Base-by-base conservation (phyloP, 208 protist species). In the Crithidia acanthocephali region DNA sequence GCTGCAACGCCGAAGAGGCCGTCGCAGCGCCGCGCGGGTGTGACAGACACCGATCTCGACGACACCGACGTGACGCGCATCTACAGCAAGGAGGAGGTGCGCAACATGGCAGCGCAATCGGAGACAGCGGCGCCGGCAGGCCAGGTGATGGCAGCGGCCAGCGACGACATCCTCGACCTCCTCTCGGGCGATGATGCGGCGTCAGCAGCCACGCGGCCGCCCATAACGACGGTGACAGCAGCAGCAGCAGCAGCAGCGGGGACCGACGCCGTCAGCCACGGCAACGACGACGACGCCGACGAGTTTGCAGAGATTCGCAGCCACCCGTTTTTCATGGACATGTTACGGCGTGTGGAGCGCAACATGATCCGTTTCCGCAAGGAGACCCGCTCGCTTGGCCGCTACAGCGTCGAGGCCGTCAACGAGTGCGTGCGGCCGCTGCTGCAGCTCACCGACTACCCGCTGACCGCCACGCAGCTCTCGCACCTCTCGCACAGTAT, bases 371-470 rank as follows among this genome's bases (percentile, higher is more conserved):
- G 85, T 62, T 87, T 91, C 59, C 80, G 85, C 56, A 89, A 88
- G 69, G 86, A 93, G 42, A 87, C 92, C 18, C 81, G 84, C 45
- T 55, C 73, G 3, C 58, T 76, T n/a, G 85, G 86, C 22, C 70
- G 81, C 53, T 97, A 94, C 74, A 89, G 77, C 56, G 58, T 73
- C 10, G 85, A 89, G 50, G 83, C 80, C 32, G 60, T 95, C 51
- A 90, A 94, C 68, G 74, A 91, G 30, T 95, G 86, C 59, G 83
- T 97, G 57, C 85, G 92, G 2, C 92, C 92, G 42, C 68, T 97
- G 48, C 75, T 97, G 53, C 92, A 97, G 79, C 79, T 97, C 35
- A 83, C 88, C 18, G 92, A 97, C 69, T 95, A 90, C 59, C 87
- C 92, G 2, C 90, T 97, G 68, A 97, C 89, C 9, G 57, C 84